Percentiles rank a stretch among this genome's conserved stretches.
These are phyloP conservation scores for Hypoxylon fragiforme DNA, from an alignment of 495 filamentous ascomycete genomes.

Conservation along the genomic window DNA sequence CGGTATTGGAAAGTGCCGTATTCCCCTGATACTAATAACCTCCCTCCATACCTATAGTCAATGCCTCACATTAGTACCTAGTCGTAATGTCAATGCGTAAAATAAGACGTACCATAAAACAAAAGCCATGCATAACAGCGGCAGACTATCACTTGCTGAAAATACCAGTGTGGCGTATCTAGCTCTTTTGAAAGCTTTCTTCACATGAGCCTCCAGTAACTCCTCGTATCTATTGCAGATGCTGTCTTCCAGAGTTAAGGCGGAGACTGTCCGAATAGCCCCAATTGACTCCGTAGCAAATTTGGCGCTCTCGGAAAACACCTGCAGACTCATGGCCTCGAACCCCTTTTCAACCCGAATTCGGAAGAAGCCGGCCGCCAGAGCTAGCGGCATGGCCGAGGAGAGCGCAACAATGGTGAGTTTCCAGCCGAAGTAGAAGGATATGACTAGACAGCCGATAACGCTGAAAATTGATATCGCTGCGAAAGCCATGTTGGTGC, in stretches of 20 bases:
- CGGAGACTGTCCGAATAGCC: conserved; percentile 59
- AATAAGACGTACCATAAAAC: conserved; percentile 56
- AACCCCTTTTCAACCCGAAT: conserved; percentile 58
- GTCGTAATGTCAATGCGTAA: neutral
- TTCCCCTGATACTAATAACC: conserved; percentile 44
- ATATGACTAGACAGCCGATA: conserved; percentile 51
- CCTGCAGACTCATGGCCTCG: conserved; percentile 52
- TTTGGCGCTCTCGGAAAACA: conserved; percentile 59
- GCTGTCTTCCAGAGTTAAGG: conserved; percentile 57
- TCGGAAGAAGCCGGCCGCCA: conserved; percentile 54
- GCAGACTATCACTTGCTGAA: conserved; percentile 53
- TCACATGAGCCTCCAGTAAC: conserved; percentile 55
- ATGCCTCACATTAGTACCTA: neutral
- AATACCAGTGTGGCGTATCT: conserved; percentile 56
- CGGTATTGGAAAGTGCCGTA: conserved; percentile 51
- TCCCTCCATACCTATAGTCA: conserved; percentile 48
- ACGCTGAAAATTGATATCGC: conserved; percentile 54
- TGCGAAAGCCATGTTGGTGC: conserved; percentile 57
- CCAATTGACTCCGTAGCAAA: conserved; percentile 61
- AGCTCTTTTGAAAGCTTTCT: conserved; percentile 54
- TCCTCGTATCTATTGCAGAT: conserved; percentile 53
- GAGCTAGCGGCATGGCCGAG: conserved; percentile 54
- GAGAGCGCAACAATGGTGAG: conserved; percentile 55
- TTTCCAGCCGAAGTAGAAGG: conserved; percentile 62
- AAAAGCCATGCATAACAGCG: conserved; percentile 59